Evolutionary conservation across 768 basidiomycete species (phyloP).

Genomic region (Amanita fuliginea): DNA sequence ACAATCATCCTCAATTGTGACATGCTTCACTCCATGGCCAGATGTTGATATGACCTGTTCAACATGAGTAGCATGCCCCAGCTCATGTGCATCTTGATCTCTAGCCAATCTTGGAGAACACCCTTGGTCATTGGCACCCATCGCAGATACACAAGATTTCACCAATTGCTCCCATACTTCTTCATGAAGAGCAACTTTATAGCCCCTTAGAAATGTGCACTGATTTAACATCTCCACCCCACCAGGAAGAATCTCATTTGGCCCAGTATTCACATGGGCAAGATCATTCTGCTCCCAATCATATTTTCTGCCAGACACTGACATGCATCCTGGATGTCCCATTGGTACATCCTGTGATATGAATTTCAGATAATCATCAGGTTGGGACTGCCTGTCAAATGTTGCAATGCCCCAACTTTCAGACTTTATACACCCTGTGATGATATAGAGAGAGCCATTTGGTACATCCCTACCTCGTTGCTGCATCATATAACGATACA

Average conservation of each 20-base stretch:
- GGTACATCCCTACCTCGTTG: slow-evolving; percentile 4
- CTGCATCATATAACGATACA: slow-evolving; percentile 11
- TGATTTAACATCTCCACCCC: slow-evolving; percentile 1
- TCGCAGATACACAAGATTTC: not conserved
- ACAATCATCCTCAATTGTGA: not conserved
- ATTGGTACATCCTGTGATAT: not conserved
- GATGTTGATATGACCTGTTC: not conserved
- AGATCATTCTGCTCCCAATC: not conserved
- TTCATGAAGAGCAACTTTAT: slow-evolving; percentile 2
- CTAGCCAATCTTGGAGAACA: too few relatives aligned
- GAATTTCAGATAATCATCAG: not conserved
- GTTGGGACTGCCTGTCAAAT: not conserved
- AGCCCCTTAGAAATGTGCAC: slow-evolving; percentile 6
- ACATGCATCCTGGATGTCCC: not conserved
- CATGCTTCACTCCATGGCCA: not conserved
- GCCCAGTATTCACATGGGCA: not conserved
- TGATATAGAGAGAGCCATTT: slow-evolving; percentile 12
- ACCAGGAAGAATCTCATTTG: not conserved
- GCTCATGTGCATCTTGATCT: not conserved
- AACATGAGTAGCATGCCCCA: not conserved
- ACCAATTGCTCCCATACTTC: not conserved
- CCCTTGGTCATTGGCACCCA: too few relatives aligned
- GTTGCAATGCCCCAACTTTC: slow-evolving; percentile 10
- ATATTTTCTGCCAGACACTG: not conserved
- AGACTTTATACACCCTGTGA: slow-evolving; percentile 14